These are phyloP conservation scores for Sporothrix variecibatus DNA, from an alignment of 2,329 filamentous ascomycete genomes.

Conservation along the genomic window DNA sequence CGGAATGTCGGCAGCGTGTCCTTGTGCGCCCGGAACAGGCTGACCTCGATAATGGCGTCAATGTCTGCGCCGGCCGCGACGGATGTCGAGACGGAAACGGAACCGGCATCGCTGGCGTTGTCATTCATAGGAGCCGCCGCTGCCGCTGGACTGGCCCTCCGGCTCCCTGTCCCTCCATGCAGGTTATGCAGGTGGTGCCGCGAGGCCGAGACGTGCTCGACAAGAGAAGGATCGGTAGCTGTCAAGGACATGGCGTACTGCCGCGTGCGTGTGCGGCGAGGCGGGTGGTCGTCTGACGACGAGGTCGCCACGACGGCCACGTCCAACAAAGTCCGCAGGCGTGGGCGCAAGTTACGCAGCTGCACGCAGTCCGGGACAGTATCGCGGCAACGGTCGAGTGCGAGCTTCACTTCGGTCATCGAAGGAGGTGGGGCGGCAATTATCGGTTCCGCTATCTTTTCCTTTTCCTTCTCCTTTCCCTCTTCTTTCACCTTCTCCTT, in stretches of 20 bases:
- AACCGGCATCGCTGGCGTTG: not conserved
- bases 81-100: not conserved
- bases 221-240: slow-evolving; percentile 51
- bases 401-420: slow-evolving; percentile 46
- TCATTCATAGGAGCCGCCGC: not conserved
- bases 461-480: not conserved
- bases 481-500: not conserved
- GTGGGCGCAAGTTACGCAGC: slow-evolving; percentile 54
- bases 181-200: slow-evolving; percentile 35
- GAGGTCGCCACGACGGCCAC: slow-evolving; percentile 57
- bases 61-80: slow-evolving; percentile 40
- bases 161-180: slow-evolving; percentile 32
- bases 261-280: slow-evolving; percentile 57
- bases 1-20: slow-evolving; percentile 57
- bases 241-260: slow-evolving; percentile 62
- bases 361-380: slow-evolving; percentile 55
- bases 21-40: slow-evolving; percentile 61
- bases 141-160: not conserved
- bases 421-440: slow-evolving; percentile 15
- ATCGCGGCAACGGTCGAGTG: slow-evolving; percentile 51
- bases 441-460: too few relatives aligned
- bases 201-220: slow-evolving; percentile 21
- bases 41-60: slow-evolving; percentile 53
- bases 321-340: slow-evolving; percentile 53
- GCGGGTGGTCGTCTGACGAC: slow-evolving; percentile 39